phyloP scores from a whole-genome alignment of 2,329 filamentous ascomycete species.

The Colletotrichum cereale region DNA sequence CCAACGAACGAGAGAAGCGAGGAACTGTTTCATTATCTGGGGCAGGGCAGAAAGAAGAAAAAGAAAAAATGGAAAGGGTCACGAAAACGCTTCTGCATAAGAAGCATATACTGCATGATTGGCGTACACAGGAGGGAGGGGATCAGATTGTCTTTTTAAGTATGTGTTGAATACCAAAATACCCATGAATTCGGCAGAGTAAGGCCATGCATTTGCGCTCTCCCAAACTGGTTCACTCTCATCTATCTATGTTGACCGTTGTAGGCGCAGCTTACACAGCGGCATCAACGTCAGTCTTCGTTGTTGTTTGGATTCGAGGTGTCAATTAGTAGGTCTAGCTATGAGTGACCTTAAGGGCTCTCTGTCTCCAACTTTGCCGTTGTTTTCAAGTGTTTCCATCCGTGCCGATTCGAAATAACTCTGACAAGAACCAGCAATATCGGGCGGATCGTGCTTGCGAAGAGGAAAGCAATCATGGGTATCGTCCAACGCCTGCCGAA shows the following conservation, averaged over 20 bases:
- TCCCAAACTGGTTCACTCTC: not conserved
- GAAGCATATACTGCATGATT: slow-evolving; percentile 39
- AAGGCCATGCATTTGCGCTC: not conserved
- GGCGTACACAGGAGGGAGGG: slow-evolving; percentile 37
- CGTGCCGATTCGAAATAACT: slow-evolving; percentile 7
- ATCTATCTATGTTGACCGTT: not conserved
- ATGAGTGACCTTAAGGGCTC: slow-evolving; percentile 2
- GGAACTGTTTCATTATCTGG: not conserved
- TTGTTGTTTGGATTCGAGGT: slow-evolving; percentile 3
- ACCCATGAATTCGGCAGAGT: slow-evolving; percentile 33
- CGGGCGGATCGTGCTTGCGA: slow-evolving; percentile 5
- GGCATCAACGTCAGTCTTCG: not conserved
- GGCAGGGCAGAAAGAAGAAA: slow-evolving; percentile 1
- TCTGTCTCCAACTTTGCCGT: slow-evolving; percentile 14
- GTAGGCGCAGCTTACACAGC: not conserved
- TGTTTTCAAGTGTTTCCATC: not conserved
- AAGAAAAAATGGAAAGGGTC: slow-evolving; percentile 15
- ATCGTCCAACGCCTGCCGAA: slow-evolving; percentile 33
- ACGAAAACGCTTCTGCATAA: slow-evolving; percentile 25
- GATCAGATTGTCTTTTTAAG: slow-evolving; percentile 38
- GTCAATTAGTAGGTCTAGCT: slow-evolving; percentile 27
- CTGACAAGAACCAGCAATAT: slow-evolving; percentile 23
- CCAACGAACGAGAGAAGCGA: not conserved
- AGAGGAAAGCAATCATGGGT: slow-evolving; percentile 36
- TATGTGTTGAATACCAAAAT: slow-evolving; percentile 41